Evolutionary conservation across 2,329 filamentous ascomycete species (phyloP).

Genomic region (Sclerotinia nivalis): DNA sequence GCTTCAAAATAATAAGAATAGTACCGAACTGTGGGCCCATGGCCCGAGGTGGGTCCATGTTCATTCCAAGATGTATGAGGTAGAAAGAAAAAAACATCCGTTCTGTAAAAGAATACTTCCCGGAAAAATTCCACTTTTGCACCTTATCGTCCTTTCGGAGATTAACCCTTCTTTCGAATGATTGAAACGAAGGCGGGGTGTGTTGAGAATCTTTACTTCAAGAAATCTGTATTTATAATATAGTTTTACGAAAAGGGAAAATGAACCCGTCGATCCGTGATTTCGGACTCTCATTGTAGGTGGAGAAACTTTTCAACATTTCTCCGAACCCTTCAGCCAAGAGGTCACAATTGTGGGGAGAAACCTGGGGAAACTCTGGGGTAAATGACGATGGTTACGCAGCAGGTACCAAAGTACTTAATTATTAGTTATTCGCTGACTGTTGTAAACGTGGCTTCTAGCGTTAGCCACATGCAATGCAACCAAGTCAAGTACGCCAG

Average conservation of each 20-base stretch:
- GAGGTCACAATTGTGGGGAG: background rate
- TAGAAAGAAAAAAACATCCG: background rate
- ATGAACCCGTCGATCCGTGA: background rate
- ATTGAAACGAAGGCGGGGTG: background rate
- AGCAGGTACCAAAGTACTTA: background rate
- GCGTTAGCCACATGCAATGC: background rate
- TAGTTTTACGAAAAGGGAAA: background rate
- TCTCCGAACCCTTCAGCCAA: background rate
- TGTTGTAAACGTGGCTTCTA: background rate
- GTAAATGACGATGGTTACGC: background rate
- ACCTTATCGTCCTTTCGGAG: background rate
- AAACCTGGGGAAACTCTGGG: slow-evolving; percentile 7
- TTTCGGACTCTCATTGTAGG: background rate
- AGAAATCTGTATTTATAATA: background rate
- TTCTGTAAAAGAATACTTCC: background rate
- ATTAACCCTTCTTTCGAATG: background rate
- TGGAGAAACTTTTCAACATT: slow-evolving; percentile 12
- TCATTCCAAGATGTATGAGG: background rate
- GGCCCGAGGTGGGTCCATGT: background rate
- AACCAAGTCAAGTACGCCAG: background rate
- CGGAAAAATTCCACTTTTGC: background rate
- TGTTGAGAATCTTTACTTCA: background rate
- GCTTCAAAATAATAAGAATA: background rate
- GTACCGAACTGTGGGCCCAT: background rate
- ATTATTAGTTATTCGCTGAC: background rate